A percentile compares a stretch with the other conserved stretches of the same genome.
Evolutionary conservation across 768 basidiomycete species (phyloP).

Genomic region (Naganishia randhawae): DNA sequence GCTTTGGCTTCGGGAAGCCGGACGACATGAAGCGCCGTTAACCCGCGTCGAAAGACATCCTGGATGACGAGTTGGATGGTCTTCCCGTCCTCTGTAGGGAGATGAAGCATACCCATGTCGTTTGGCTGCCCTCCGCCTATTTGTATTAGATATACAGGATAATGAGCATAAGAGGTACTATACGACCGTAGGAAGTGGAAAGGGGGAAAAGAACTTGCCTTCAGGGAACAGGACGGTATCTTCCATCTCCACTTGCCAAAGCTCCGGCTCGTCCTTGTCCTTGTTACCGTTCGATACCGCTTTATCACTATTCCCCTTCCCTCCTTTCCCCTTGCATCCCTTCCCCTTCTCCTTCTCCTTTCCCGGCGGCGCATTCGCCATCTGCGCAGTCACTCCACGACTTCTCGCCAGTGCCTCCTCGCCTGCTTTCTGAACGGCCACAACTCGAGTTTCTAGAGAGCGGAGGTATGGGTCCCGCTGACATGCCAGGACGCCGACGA

Average conservation of each 20-base stretch:
- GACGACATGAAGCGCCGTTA: conserved; percentile 45
- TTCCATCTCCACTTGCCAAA: conserved; percentile 45
- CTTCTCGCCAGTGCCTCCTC: conserved; percentile 2
- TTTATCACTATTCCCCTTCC: background rate
- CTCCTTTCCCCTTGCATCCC: background rate
- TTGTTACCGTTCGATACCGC: background rate
- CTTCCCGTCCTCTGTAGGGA: background rate
- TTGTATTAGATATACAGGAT: too few relatives aligned
- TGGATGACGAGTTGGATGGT: conserved; percentile 9
- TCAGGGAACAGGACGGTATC: conserved; percentile 51
- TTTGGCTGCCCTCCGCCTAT: conserved; percentile 49
- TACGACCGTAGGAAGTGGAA: background rate
- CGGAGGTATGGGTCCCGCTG: conserved; percentile 40
- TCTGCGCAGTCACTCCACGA: conserved; percentile 10
- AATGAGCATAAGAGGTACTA: too few relatives aligned
- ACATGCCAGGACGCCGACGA: conserved; percentile 50
- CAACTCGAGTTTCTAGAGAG: conserved; percentile 24
- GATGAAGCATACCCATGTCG: conserved; percentile 40
- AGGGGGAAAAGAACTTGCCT: conserved; percentile 32
- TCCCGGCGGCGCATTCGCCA: conserved; percentile 8
- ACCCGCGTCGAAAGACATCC: conserved; percentile 35
- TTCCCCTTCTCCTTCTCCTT: conserved; percentile 32
- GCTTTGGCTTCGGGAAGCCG: conserved; percentile 29
- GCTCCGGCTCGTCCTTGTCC: conserved; percentile 22
- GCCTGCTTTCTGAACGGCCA: background rate